Evolutionary conservation across 495 filamentous ascomycete species (phyloP), one percentile per base, ranked within the genome.

Genomic region (Podospora comata): DNA sequence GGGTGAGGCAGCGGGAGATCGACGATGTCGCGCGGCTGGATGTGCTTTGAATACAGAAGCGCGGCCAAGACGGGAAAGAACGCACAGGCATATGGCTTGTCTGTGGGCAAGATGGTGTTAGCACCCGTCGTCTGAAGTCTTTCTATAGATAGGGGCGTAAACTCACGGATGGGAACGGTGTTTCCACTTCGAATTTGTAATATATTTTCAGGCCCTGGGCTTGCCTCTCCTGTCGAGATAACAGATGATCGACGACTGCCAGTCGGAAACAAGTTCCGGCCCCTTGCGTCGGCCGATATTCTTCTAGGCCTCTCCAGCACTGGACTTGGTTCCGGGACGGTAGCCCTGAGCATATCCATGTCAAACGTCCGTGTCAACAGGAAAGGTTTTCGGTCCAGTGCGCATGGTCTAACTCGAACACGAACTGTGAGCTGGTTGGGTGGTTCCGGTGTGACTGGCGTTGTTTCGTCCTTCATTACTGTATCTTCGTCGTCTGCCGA

Each of bases 1-100:
- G 86, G 85, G 59, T 82, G 79, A 15, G 85, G 86, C 63, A 88
- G 56, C 0, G 86, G 86, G 11, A 88, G 76, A 60, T 88, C 84
- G 48, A 88, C 75, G 1, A 81, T 74, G 65, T 88, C 85, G 30
- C 82, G 80, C 28, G 78, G 79, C 44, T 74, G 74, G 19, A 88
- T 77, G 71, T 83, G 80, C 26, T 81, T 80, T 1, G 82, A 84
- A 34, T 80, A 74, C 56, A 88, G 77, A n/a, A 87, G 70, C 4
- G 81, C 79, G 1, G 80, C 85, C 1, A 88, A 72, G 1, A 85
- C 76, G 6, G 86, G 86, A 5, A 86, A 76, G 64, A 77, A 78
- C 4, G 80, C 77, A 0, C 79, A 76, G 0, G 83, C 84, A 68
- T 87, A 85, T 44, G 78, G 75, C 2, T 82, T 71, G 64, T 87